A percentile compares a stretch with the other conserved stretches of the same genome.
These are phyloP conservation scores for Termitomyces sp. DNA, from an alignment of 768 basidiomycete genomes.

Conservation along the genomic window DNA sequence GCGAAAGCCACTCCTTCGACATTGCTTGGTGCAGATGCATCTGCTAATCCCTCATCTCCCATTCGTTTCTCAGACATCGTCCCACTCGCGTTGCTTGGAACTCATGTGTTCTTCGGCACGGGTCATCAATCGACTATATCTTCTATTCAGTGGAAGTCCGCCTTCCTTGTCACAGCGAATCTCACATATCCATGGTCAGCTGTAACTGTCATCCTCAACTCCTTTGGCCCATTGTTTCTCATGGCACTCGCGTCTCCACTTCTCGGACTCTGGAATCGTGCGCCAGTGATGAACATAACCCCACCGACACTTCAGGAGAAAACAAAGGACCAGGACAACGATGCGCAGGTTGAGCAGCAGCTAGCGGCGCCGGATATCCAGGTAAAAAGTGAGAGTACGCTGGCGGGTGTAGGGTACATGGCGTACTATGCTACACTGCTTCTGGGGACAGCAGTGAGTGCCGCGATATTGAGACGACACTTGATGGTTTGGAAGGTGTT, in stretches of 20 bases:
- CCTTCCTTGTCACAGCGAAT: constrained; percentile 72
- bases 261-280: constrained; percentile 77
- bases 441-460: constrained; percentile 63
- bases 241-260: constrained; percentile 63
- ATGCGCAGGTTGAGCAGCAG: not conserved
- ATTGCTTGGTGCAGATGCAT: constrained; percentile 27
- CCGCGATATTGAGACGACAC: constrained; percentile 75
- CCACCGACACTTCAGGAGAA: constrained; percentile 1
- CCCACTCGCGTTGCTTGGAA: constrained; percentile 69
- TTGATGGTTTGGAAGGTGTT: constrained; percentile 99
- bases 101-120: constrained; percentile 78
- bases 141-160: constrained; percentile 93
- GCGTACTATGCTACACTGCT: constrained; percentile 62
- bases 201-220: constrained; percentile 69
- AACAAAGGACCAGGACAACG: not conserved
- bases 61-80: constrained; percentile 62
- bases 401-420: constrained; percentile 61
- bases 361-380: constrained; percentile 21
- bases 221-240: constrained; percentile 67
- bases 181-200: constrained; percentile 72
- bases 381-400: constrained; percentile 33
- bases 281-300: constrained; percentile 39
- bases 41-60: constrained; percentile 23
- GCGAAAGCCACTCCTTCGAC: constrained; percentile 39
- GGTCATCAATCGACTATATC: constrained; percentile 90